Base-by-base conservation (phyloP, 2,329 filamentous ascomycete species). In the Aspergillus viridinutans region DNA sequence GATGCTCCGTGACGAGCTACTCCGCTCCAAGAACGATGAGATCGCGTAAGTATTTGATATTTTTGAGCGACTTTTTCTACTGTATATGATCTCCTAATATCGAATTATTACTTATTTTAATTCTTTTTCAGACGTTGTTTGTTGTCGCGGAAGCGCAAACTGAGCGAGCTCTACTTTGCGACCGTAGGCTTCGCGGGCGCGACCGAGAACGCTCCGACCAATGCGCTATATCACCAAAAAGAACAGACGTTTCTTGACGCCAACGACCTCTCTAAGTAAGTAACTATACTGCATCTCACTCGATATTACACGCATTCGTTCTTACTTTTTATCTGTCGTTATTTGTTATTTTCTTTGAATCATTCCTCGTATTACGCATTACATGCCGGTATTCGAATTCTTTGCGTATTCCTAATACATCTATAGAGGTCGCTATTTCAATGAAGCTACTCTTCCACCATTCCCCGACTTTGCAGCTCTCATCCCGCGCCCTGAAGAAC, bases 141-240 rank as follows among this genome's bases (percentile, higher is more conserved):
- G 81, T 83, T 83, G 77, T 90, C 89, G 82, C 89, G 90, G 77
- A 94, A 95, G 85, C 87, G 90, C 76, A 95, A 95, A 82, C 83
- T 96, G 74, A 88, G 88, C 74, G 89, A 94, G 80, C 84, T 96
- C 69, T 96, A 89, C 80, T 85, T 90, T 82, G 87, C 90, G 80
- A 89, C 88, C 74, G 85, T 87, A 73, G 74, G 81, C 63, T 72
- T 78, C 65, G 68, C 72, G 64, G 70, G 69, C 68, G 76, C 76
- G 68, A 74, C 71, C 75, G 77, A 81, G 70, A 80, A 85, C 75
- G 78, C 79, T 73, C 79, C 78, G 62, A 71, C 86, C 67, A 83
- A 84, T 68, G 81, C 75, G 43, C 69, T 74, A 55, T 77, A 77
- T 67, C 75, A 77, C 58, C 76, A 79, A 59, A 75, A 79, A 62